Percentiles rank a stretch among this genome's conserved stretches.
Evolutionary conservation across 2,329 filamentous ascomycete species (phyloP).

Genomic region (Ophiostoma fasciatum): DNA sequence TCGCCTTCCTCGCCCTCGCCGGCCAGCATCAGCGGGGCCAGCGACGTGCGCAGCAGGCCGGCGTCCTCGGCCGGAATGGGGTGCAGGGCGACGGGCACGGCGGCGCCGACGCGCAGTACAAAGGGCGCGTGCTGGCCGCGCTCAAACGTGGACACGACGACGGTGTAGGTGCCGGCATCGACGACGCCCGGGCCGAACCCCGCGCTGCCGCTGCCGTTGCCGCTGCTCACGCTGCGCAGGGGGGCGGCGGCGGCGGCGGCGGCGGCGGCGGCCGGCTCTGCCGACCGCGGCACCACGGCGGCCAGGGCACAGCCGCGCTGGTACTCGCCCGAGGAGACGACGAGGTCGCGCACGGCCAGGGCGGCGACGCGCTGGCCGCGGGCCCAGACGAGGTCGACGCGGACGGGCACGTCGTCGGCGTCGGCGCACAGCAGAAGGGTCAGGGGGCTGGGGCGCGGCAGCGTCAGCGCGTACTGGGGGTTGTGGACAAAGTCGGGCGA

Average conservation of each 20-base stretch:
- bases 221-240: constrained; percentile 1
- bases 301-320: constrained; percentile 63
- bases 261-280: constrained; percentile 19
- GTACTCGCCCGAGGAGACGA: constrained; percentile 79
- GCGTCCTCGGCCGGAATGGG: constrained; percentile 59
- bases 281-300: constrained; percentile 24
- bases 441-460: constrained; percentile 44
- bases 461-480: constrained; percentile 62
- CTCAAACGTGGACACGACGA: constrained; percentile 86
- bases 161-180: constrained; percentile 62
- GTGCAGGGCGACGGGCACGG: constrained; percentile 38
- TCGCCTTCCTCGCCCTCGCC: too few relatives aligned
- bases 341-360: constrained; percentile 61
- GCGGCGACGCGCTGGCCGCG: constrained; percentile 47
- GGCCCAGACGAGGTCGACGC: constrained; percentile 74
- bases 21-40: constrained; percentile 35
- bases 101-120: constrained; percentile 54
- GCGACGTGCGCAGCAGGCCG: constrained; percentile 50
- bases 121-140: constrained; percentile 62
- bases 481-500: constrained; percentile 68
- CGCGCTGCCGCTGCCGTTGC: constrained; percentile 7
- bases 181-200: constrained; percentile 24
- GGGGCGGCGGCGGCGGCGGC: constrained; percentile 14
- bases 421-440: constrained; percentile 60
- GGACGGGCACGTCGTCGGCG: constrained; percentile 54